These are phyloP conservation scores for Colletotrichum spinosum DNA, from an alignment of 2,329 filamentous ascomycete genomes.

Conservation along the genomic window DNA sequence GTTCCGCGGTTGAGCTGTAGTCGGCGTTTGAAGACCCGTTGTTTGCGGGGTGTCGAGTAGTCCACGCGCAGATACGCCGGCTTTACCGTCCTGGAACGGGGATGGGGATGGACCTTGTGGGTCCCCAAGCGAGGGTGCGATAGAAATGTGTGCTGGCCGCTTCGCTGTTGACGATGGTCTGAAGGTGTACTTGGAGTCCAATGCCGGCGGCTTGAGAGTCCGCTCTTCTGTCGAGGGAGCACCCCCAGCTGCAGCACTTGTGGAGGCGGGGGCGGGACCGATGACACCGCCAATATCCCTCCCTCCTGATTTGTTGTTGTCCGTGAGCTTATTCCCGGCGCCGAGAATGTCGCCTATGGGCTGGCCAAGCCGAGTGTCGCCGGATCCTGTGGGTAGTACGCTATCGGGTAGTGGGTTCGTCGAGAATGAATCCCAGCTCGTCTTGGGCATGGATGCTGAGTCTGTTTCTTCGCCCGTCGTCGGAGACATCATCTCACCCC, in stretches of 20 bases:
- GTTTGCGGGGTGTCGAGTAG: constrained; percentile 17
- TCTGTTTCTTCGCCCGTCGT: constrained; percentile 41
- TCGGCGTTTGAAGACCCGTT: constrained; percentile 12
- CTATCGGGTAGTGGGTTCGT: constrained; percentile 28
- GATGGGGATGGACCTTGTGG: constrained; percentile 11
- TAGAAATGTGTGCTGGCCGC: constrained; percentile 23
- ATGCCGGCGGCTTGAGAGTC: constrained; percentile 11
- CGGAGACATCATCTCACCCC: constrained; percentile 70
- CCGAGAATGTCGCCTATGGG: constrained; percentile 16
- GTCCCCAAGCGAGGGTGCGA: constrained; percentile 13
- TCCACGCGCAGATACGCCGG: constrained; percentile 19
- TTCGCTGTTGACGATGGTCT: constrained; percentile 25
- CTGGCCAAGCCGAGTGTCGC: not conserved
- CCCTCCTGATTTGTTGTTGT: constrained; percentile 25
- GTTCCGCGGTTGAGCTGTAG: constrained; percentile 12
- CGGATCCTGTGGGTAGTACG: constrained; percentile 1
- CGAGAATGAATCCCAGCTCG: constrained; percentile 33
- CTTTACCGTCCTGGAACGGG: constrained; percentile 4
- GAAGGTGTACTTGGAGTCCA: constrained; percentile 3
- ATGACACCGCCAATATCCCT: constrained; percentile 30
- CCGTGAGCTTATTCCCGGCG: constrained; percentile 20
- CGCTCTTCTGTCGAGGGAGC: constrained; percentile 24
- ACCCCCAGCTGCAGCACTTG: constrained; percentile 10
- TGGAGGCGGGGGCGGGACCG: constrained; percentile 32
- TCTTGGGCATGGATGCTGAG: constrained; percentile 28